Evolutionary conservation across 176 grass and related monocot species (phyloP).

Genomic region (barley (Hordeum vulgare)): DNA sequence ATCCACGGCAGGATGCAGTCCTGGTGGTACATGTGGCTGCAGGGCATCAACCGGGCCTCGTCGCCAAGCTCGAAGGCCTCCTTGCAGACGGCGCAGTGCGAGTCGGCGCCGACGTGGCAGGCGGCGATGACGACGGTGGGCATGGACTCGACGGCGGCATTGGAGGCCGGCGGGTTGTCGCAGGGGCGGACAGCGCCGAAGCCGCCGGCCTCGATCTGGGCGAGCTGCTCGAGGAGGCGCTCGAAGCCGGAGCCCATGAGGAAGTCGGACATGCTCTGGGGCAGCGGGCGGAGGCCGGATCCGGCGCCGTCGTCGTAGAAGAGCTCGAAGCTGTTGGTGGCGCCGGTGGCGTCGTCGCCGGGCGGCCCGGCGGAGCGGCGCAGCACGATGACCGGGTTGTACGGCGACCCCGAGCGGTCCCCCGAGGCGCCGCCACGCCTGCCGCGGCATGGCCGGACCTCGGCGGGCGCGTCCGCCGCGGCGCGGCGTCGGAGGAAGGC

Average conservation of each 20-base stretch:
- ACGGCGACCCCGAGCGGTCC: conserved; percentile 29
- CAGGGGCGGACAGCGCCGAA: too few relatives aligned
- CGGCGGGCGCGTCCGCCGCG: background rate
- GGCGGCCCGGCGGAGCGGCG: conserved; percentile 5
- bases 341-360: background rate
- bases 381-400: conserved; percentile 56
- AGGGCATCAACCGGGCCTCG: conserved; percentile 54
- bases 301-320: conserved; percentile 55
- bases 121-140: conserved; percentile 32
- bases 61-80: conserved; percentile 44
- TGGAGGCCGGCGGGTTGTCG: too few relatives aligned
- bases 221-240: too few relatives aligned
- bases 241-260: too few relatives aligned
- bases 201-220: too few relatives aligned
- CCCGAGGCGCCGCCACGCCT: too few relatives aligned
- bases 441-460: too few relatives aligned
- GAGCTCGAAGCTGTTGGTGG: conserved; percentile 40
- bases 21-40: conserved; percentile 59
- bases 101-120: conserved; percentile 30
- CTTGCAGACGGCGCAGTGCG: conserved; percentile 57
- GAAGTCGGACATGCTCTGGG: conserved; percentile 51
- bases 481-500: too few relatives aligned
- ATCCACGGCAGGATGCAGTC: conserved; percentile 76
- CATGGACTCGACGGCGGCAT: conserved; percentile 55
- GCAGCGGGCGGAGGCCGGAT: conserved; percentile 49